Evolutionary conservation across 2,329 filamentous ascomycete species (phyloP).

Genomic region (Botryotinia calthae): DNA sequence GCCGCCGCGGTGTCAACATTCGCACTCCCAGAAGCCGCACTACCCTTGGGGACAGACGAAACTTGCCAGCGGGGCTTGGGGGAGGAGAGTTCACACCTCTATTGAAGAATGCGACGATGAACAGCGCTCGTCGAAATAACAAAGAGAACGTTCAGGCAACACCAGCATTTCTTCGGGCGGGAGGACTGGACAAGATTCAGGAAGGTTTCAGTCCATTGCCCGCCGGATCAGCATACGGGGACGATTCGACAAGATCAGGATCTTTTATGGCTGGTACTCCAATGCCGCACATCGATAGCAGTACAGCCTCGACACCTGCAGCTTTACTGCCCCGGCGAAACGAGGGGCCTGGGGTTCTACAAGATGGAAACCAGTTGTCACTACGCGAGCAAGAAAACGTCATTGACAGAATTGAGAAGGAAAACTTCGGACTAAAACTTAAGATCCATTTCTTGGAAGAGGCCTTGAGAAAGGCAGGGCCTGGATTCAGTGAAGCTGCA

Average conservation of each 20-base stretch:
- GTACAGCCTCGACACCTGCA: slow-evolving; percentile 78
- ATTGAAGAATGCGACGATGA: slow-evolving; percentile 75
- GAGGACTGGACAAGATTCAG: slow-evolving; percentile 59
- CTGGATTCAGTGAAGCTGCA: slow-evolving; percentile 83
- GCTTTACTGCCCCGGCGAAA: slow-evolving; percentile 63
- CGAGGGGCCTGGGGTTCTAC: slow-evolving; percentile 65
- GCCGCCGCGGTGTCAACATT: slow-evolving; percentile 55
- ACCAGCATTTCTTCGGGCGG: slow-evolving; percentile 61
- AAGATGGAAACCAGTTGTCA: slow-evolving; percentile 87
- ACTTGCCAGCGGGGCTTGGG: slow-evolving; percentile 59
- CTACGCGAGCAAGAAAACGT: slow-evolving; percentile 92
- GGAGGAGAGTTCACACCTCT: slow-evolving; percentile 90
- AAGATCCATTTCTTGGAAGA: slow-evolving; percentile 98
- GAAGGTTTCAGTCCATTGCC: slow-evolving; percentile 75
- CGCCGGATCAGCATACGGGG: slow-evolving; percentile 63
- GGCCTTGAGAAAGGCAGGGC: slow-evolving; percentile 79
- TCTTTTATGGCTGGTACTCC: slow-evolving; percentile 67
- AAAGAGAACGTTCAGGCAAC: slow-evolving; percentile 66
- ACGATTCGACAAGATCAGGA: slow-evolving; percentile 57
- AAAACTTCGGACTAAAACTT: slow-evolving; percentile 94
- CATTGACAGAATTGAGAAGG: slow-evolving; percentile 95
- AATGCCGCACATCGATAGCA: slow-evolving; percentile 71
- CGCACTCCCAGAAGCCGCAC: slow-evolving; percentile 71
- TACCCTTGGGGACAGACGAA: slow-evolving; percentile 68
- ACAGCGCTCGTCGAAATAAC: slow-evolving; percentile 63